Conservation (phyloP, 768 basidiomycete genomes). For the Auricularia heimuer region DNA sequence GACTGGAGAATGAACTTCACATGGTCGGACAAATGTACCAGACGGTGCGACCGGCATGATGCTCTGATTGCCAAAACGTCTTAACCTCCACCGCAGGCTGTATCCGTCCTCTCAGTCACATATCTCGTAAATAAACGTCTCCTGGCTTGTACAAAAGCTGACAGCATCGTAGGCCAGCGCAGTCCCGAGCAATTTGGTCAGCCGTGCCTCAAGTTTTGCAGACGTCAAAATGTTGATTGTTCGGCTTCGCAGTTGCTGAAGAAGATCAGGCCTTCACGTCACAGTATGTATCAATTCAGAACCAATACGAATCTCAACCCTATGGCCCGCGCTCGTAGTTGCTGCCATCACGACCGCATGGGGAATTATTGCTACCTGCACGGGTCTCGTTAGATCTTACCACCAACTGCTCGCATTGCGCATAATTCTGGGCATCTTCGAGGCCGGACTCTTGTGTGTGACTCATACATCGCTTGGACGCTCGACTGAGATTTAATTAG, state of each 20-base stretch:
- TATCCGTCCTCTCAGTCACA: constrained; percentile 6
- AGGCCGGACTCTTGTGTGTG: constrained; percentile 8
- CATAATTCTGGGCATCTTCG: constrained; percentile 6
- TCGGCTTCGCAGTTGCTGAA: background rate
- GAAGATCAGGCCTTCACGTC: constrained; percentile 6
- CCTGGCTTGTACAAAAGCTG: background rate
- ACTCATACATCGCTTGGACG: background rate
- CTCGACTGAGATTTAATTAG: background rate
- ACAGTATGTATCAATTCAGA: background rate
- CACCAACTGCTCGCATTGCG: constrained; percentile 5
- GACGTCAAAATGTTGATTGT: background rate
- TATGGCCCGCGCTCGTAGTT: background rate
- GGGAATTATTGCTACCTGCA: constrained; percentile 6
- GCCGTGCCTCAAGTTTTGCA: background rate
- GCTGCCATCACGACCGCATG: constrained; percentile 1
- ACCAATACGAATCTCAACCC: background rate
- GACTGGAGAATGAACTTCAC: constrained; percentile 8
- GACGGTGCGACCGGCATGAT: background rate
- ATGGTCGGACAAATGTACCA: constrained; percentile 8
- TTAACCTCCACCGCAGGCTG: background rate
- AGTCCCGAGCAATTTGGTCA: background rate
- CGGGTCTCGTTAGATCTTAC: constrained; percentile 4
- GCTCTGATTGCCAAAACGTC: background rate
- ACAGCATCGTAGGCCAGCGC: background rate
- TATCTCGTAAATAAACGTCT: background rate